Evolutionary conservation across 1,139 yeast genomes (phyloP), one percentile per base, ranked within the genome.

Genomic region (Lodderomyces oxycetoniae): DNA sequence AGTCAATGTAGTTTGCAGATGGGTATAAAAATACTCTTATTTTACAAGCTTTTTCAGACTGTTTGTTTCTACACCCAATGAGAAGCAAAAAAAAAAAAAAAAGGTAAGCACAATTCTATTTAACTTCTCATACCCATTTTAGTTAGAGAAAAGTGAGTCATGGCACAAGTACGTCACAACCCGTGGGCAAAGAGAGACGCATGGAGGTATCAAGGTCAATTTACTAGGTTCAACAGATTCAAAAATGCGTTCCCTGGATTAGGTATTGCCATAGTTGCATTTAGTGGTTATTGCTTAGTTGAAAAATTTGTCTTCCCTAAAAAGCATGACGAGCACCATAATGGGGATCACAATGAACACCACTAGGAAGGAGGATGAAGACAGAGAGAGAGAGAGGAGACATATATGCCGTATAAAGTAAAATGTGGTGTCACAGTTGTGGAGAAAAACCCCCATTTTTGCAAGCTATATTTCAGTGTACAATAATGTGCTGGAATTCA

Each of bases 161-260:
- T 31, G 34, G 34, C 14, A 3, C 11, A 26, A 17, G 43, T 40
- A 34, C 30, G 22, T 12, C 39, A 37, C 22, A 67, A 67, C 49
- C 74, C 73, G 37, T 68, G 74, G 74, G 74, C 71, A 35, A 67
- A 64, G 49, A 82, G 95, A 72, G 95, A 86, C 57, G 94, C 94
- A 36, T 86, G 95, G 95, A 79, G 95, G 69, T 82, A 77, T 60
- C 81, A 79, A 50, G 94, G 93, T 41, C 85, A 79, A 39, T 86
- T 86, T 64, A 71, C 83, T 39, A 77, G 89, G 49, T 62, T 64
- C 37, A 79, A 80, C 61, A 68, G 93, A 50, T 81, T 78, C 60
- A 79, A 70, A 50, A 77, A 77, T 40, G 73, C 85, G n/a, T 75
- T 86, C 53, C 95, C 95, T 3, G 95, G 95, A 2, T 72, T 86